Evolutionary conservation across 257 asterid genomes (phyloP).

Genomic region (Craterostigma plantagineum): DNA sequence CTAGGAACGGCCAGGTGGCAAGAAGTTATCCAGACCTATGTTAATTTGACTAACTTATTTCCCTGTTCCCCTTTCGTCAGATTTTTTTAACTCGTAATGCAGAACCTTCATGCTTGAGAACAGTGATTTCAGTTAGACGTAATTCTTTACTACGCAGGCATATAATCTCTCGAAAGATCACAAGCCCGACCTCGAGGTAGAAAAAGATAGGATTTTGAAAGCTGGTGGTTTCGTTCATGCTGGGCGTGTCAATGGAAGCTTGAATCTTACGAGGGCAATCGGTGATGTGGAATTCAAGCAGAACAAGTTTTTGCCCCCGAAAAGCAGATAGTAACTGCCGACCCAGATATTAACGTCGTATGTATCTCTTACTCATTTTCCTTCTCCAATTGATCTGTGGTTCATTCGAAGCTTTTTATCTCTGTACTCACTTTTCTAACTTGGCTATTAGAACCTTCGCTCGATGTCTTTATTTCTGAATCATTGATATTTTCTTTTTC

Average conservation of each 20-base stretch:
- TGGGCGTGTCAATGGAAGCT: conserved; percentile 89
- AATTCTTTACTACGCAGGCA: conserved; percentile 26
- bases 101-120: too few relatives aligned
- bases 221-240: conserved; percentile 96
- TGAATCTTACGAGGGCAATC: conserved; percentile 92
- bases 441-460: neutral
- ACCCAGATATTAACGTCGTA: conserved; percentile 78
- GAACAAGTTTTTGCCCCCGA: conserved; percentile 81
- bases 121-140: neutral
- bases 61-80: too few relatives aligned
- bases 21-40: conserved; percentile 1
- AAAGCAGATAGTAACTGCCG: conserved; percentile 83
- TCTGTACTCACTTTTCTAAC: neutral
- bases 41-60: neutral
- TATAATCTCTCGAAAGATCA: conserved; percentile 94
- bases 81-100: too few relatives aligned
- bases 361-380: conserved; percentile 11
- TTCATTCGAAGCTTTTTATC: too few relatives aligned
- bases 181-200: conserved; percentile 86
- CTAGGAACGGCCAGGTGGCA: conserved; percentile 90
- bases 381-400: neutral
- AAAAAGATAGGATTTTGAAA: conserved; percentile 75
- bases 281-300: conserved; percentile 99
- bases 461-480: neutral
- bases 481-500: too few relatives aligned